Base-by-base conservation (phyloP, 129 eudicot species). In the Flaveria linearis region DNA sequence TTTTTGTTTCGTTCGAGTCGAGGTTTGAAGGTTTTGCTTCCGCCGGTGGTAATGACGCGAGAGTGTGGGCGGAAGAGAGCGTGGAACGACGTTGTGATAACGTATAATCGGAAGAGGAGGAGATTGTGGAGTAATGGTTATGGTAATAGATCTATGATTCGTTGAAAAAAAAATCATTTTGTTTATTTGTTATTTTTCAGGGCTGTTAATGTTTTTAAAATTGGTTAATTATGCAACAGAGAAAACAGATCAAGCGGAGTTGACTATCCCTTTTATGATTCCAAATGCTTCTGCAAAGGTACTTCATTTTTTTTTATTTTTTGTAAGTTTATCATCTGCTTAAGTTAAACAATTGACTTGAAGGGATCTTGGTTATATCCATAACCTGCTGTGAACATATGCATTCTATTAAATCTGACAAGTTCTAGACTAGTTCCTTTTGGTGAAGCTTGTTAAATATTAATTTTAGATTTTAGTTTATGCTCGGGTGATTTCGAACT, bases 101-200 rank as follows among this genome's bases (percentile, higher is more conserved):
- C 81, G 72, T 82, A 71, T 79, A 75, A 18, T 63, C 84, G 87
- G 79, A 85, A 85, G 76, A 74, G 96, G 75, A 82, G 81, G 75
- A 78, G 87, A 66, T 14, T 60, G 43, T 36, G 70, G 50, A 65
- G 62, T 57, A 25, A 56, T 66, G 79, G 36, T 47, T 39, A 47
- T 17, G 86, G 82, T 39, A 60, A 68, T 43, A 45, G 22, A 68
- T 42, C 22, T 22, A 23, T 46, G 51, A 60, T 61, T 39, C 6
- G 7, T 26, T 42, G 33, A 75, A 68, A 69, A 82, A 70, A 26
- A 46, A 81, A 75, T 33, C 6, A 12, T 10, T 17, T 68, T 39
- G 2, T 76, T 36, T 36, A 0, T 36, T 0, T 69, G 15, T 63
- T 73, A 42, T 50, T 69, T 1, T 39, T 45, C 23, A 52, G 1